These are phyloP conservation scores for Fraxinus xanthoxyloides DNA, from an alignment of 305 asterid species.

Conservation along the genomic window DNA sequence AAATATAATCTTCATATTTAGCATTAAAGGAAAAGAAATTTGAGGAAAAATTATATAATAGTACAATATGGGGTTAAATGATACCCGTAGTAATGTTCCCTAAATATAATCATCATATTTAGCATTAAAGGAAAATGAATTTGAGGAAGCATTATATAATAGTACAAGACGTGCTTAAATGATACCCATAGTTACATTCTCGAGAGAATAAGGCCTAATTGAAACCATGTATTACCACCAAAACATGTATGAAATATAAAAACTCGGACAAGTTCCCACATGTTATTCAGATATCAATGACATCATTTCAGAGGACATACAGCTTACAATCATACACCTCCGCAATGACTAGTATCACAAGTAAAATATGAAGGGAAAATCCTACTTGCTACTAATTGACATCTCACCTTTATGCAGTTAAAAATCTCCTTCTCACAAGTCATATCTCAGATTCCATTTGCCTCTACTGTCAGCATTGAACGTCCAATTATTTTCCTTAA, in stretches of 20 bases:
- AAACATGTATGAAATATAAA: not conserved
- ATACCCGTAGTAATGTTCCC: not conserved
- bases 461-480: conserved; percentile 54
- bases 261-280: not conserved
- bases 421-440: conserved; percentile 34
- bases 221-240: not conserved
- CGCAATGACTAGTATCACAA: not conserved
- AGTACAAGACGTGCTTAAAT: not conserved
- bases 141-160: not conserved
- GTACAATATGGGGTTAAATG: not conserved
- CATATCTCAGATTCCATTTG: conserved; percentile 73
- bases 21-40: not conserved
- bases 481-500: conserved; percentile 89
- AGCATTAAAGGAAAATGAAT: not conserved
- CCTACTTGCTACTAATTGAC: not conserved
- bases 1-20: not conserved
- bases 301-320: not conserved
- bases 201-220: not conserved
- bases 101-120: not conserved
- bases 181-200: not conserved
- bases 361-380: not conserved
- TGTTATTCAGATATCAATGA: not conserved
- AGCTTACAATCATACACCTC: not conserved
- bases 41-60: not conserved
- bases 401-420: not conserved